Evolutionary conservation across 2,329 filamentous ascomycete genomes (phyloP).

Genomic region (Fusarium nanum): DNA sequence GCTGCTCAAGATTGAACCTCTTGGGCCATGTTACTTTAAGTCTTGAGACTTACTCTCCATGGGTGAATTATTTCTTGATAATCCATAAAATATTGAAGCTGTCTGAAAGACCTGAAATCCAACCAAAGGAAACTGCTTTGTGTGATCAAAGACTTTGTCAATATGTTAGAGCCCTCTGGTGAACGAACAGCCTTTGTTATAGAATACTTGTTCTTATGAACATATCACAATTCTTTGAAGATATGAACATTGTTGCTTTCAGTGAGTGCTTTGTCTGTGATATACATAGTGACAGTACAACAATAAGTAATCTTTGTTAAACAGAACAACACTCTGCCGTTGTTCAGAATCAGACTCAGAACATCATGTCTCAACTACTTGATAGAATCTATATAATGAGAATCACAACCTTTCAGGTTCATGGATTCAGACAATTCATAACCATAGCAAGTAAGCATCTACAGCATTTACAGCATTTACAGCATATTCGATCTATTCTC

Average conservation of each 20-base stretch:
- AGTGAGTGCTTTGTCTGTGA: background rate
- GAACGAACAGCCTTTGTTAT: background rate
- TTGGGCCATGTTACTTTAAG: background rate
- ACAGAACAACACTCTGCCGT: background rate
- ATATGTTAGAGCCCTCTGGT: background rate
- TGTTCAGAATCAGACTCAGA: background rate
- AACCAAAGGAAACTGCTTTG: background rate
- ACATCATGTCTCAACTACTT: background rate
- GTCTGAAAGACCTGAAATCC: background rate
- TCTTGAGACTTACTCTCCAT: background rate
- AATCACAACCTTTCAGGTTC: background rate
- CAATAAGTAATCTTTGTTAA: conserved; percentile 7
- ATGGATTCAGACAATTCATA: background rate
- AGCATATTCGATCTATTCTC: background rate
- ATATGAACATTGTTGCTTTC: background rate
- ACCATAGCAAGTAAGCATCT: background rate
- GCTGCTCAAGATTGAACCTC: background rate
- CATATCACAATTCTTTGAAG: background rate
- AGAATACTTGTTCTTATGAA: background rate
- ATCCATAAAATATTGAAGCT: background rate
- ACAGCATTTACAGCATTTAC: background rate
- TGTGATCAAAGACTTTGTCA: background rate
- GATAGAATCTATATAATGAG: conserved; percentile 11
- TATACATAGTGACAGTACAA: background rate
- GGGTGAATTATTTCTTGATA: background rate